These are phyloP conservation scores for Trifolium pratense DNA, from an alignment of 306 rosid species.

Conservation along the genomic window DNA sequence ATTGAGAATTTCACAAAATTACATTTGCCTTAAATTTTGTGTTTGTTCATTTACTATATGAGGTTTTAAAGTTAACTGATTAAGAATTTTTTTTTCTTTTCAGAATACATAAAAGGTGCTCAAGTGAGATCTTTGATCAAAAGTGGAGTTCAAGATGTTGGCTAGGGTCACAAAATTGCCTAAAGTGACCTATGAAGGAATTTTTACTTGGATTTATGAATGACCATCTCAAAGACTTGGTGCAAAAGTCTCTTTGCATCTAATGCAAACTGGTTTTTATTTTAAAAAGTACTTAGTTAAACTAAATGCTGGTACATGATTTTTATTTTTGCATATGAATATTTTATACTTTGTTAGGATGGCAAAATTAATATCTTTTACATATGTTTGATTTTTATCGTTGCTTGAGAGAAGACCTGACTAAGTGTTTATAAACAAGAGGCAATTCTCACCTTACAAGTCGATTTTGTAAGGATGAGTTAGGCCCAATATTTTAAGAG, in stretches of 20 bases:
- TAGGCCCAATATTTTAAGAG: no score
- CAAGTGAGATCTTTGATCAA: neutral
- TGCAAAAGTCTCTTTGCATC: neutral
- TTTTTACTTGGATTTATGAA: neutral
- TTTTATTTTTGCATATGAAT: no score
- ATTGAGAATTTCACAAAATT: neutral
- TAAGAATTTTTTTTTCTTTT: neutral
- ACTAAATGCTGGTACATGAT: neutral
- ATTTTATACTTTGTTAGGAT: no score
- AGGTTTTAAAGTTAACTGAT: neutral
- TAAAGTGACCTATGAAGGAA: neutral
- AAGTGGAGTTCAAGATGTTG: neutral
- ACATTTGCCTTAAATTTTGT: no score
- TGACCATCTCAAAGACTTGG: neutral
- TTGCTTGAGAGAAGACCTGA: no score
- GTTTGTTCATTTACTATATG: neutral
- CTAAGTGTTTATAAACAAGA: no score
- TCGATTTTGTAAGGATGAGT: no score
- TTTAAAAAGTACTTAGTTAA: neutral
- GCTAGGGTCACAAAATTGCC: neutral
- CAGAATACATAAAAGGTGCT: constrained; percentile 5
- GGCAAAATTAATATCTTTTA: no score
- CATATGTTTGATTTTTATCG: neutral
- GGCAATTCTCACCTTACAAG: no score
- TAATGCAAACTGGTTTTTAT: neutral